Conservation (phyloP, 768 basidiomycete species). For the Termitomyces sp. region DNA sequence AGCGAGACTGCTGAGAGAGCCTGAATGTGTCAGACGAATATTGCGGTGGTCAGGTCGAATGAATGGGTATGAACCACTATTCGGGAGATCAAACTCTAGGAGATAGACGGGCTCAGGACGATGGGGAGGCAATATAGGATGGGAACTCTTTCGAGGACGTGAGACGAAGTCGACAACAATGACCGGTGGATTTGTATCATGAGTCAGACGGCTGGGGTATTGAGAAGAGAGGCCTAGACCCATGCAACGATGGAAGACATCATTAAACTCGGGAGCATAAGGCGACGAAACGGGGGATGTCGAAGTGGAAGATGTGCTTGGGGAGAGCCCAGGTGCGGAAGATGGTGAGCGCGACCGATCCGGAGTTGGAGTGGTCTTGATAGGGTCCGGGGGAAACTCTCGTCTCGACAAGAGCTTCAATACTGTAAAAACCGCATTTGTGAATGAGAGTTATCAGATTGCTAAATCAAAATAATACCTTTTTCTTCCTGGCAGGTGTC, state of each 20-base stretch:
- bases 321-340: slow-evolving; percentile 4
- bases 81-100: slow-evolving; percentile 4
- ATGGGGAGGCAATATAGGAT: not conserved
- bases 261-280: slow-evolving; percentile 6
- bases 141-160: not conserved
- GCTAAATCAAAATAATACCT: slow-evolving; percentile 32
- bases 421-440: slow-evolving; percentile 10
- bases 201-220: not conserved
- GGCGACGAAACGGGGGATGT: slow-evolving; percentile 11
- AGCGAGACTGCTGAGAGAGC: slow-evolving; percentile 8
- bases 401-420: slow-evolving; percentile 17
- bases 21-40: slow-evolving; percentile 13
- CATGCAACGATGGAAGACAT: not conserved
- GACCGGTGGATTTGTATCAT: slow-evolving; percentile 3
- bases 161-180: slow-evolving; percentile 9
- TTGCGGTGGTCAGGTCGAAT: slow-evolving; percentile 5
- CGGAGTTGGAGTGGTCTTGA: slow-evolving; percentile 1
- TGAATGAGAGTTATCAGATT: not conserved
- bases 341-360: slow-evolving; percentile 8
- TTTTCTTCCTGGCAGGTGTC: slow-evolving; percentile 53
- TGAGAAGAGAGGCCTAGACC: not conserved
- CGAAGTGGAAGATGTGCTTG: slow-evolving; percentile 4
- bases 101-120: slow-evolving; percentile 5
- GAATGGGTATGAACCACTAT: slow-evolving; percentile 1
- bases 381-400: slow-evolving; percentile 8